phyloP scores from a whole-genome alignment of 768 basidiomycete genomes.

The Russula sp. region DNA sequence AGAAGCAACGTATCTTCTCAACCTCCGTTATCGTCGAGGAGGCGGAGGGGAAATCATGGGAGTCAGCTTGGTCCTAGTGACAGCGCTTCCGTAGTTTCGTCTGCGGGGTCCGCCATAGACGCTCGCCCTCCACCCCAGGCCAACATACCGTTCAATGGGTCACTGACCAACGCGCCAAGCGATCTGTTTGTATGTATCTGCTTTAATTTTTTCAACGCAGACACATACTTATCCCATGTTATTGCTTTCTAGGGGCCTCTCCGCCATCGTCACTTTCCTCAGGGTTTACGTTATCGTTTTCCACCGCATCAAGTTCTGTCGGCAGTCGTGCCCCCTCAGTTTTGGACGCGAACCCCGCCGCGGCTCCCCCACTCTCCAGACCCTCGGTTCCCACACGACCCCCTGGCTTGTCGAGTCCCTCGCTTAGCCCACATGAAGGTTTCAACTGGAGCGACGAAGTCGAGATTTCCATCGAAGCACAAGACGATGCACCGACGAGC shows the following conservation, averaged over 20 bases:
- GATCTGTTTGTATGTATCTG: neutral
- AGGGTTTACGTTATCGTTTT: neutral
- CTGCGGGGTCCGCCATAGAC: neutral
- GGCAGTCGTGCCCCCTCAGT: neutral
- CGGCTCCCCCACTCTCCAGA: neutral
- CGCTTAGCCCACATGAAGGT: neutral
- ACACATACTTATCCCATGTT: neutral
- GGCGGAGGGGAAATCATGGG: neutral
- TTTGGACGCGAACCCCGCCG: neutral
- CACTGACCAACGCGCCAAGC: neutral
- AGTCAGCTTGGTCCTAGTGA: neutral
- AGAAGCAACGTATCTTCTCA: neutral
- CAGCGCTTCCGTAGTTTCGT: neutral
- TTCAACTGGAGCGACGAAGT: conserved; percentile 25
- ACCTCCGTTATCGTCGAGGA: neutral
- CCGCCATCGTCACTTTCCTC: neutral
- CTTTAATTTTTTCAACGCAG: neutral
- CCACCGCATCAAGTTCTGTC: neutral
- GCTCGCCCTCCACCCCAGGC: neutral
- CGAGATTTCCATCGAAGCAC: neutral
- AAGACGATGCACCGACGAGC: neutral
- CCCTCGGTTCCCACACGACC: neutral
- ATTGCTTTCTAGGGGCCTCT: neutral
- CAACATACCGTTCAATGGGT: neutral
- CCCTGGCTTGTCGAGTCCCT: neutral